Evolutionary conservation across 192 early-diverging fungal species (phyloP).

Genomic region (Coemansia sp.): DNA sequence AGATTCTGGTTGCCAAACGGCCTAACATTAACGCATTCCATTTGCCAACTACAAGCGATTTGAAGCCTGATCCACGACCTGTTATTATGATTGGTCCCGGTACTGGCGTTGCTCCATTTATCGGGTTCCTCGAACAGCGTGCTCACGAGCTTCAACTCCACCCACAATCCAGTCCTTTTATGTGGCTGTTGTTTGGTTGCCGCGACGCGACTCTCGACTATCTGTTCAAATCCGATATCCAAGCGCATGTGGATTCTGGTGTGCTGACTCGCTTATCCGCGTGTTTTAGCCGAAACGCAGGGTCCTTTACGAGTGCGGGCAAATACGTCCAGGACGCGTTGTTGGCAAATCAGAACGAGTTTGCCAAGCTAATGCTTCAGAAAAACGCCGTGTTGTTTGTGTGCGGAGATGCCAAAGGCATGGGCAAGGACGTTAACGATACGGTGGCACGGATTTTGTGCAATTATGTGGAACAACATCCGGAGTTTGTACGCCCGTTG

Average conservation of each 20-base stretch:
- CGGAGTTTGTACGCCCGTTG: slow-evolving; percentile 6
- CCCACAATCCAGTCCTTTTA: background rate
- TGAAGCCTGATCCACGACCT: slow-evolving; percentile 55
- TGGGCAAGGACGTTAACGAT: slow-evolving; percentile 85
- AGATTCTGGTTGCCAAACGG: slow-evolving; percentile 59
- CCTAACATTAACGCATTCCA: slow-evolving; percentile 65
- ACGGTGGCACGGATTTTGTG: slow-evolving; percentile 67
- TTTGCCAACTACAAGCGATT: slow-evolving; percentile 50
- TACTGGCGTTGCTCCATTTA: slow-evolving; percentile 94
- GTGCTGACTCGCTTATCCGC: slow-evolving; percentile 60
- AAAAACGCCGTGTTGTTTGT: slow-evolving; percentile 71
- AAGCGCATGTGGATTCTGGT: slow-evolving; percentile 44
- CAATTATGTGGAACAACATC: slow-evolving; percentile 42
- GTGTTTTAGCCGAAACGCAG: slow-evolving; percentile 66
- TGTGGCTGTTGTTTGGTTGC: slow-evolving; percentile 83
- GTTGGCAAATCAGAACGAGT: slow-evolving; percentile 49
- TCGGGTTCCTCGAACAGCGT: slow-evolving; percentile 84
- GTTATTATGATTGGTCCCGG: slow-evolving; percentile 90
- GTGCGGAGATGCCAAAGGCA: slow-evolving; percentile 84
- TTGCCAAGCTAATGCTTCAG: slow-evolving; percentile 61
- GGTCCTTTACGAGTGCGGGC: slow-evolving; percentile 13
- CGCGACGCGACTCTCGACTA: slow-evolving; percentile 67
- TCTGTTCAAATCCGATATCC: slow-evolving; percentile 67
- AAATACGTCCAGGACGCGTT: slow-evolving; percentile 88
- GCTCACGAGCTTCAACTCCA: slow-evolving; percentile 40